Base-by-base conservation (phyloP, 2,329 filamentous ascomycete genomes). In the Didymella glomerata region DNA sequence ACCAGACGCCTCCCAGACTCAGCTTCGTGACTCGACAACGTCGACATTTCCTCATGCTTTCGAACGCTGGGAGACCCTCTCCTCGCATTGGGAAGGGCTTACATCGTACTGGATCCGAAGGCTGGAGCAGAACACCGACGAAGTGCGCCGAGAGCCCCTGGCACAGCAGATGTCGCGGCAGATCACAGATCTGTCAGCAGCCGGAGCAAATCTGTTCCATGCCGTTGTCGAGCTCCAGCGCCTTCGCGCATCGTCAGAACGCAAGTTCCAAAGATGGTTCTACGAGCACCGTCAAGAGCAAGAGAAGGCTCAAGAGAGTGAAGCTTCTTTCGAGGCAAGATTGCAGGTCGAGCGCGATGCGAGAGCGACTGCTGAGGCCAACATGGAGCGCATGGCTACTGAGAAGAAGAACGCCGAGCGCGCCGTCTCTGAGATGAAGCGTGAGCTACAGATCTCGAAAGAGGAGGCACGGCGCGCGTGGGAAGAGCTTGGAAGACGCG, bases 201-300 rank as follows among this genome's bases (percentile, higher is more conserved):
- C 95, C 0, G 95, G 95, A 13, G 95, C 95, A 5, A 99, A 99
- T 68, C 83, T 99, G 0, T 99, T 99, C 77, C 95, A 99, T 76
- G 95, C 95, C 10, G 93, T 99, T 0, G 95, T 99, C 3, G 95
- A 99, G 77, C 82, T 99, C 45, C 95, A 99, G 76, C 89, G 95
- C 28, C 83, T 99, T 25, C 90, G 95, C 42, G 95, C 95, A 36
- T 97, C 93, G 55, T 98, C 94, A 0, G 95, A 99, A 78, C 88
- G 95, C 64, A 98, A 98, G 76, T 99, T 99, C 70, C 95, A 99
- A 78, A 87, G 95, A 49, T 99, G 95, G 95, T 98, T 98, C 79
- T 97, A 96, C 68, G 95, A 99, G 76, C 97, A 93, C 8, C 86
- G 93, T 50, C 86, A 89, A 30, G 93, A 98, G 67, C 87, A 96